Percentiles rank a stretch among this genome's conserved stretches.
phyloP scores from a whole-genome alignment of 2,329 filamentous ascomycete genomes.

The Biscogniauxia mediterranea region DNA sequence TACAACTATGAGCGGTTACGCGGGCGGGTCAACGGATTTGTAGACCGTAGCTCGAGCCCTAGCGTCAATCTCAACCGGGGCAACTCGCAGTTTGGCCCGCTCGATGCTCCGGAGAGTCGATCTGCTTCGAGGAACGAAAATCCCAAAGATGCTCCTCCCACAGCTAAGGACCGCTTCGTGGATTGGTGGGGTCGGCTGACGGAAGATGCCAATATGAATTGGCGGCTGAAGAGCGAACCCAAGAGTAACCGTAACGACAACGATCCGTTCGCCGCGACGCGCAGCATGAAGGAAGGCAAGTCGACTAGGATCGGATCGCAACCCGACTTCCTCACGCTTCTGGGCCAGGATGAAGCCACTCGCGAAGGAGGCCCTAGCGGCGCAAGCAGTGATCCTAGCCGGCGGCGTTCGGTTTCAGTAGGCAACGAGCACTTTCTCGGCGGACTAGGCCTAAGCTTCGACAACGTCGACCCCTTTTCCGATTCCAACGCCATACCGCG shows the following conservation, averaged over 20 bases:
- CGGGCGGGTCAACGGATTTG: constrained; percentile 33
- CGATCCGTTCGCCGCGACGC: constrained; percentile 27
- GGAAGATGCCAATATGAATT: constrained; percentile 39
- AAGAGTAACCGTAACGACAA: constrained; percentile 25
- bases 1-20: constrained; percentile 37
- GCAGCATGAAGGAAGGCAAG: constrained; percentile 25
- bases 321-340: constrained; percentile 44
- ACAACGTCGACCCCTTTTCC: constrained; percentile 44
- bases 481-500: constrained; percentile 43
- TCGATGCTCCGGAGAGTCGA: constrained; percentile 34
- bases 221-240: constrained; percentile 33
- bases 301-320: constrained; percentile 26
- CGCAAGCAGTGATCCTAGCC: constrained; percentile 25
- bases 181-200: constrained; percentile 47
- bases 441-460: constrained; percentile 38
- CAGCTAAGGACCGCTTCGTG: constrained; percentile 39
- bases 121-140: constrained; percentile 32
- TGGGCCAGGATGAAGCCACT: constrained; percentile 41
- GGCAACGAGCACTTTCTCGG: constrained; percentile 41
- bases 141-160: constrained; percentile 19
- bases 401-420: constrained; percentile 32
- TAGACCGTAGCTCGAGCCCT: constrained; percentile 33
- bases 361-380: constrained; percentile 10
- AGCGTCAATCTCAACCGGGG: constrained; percentile 51
- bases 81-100: constrained; percentile 49